phyloP scores from a whole-genome alignment of 352 stramenopile genomes.

The Thalassiosira oceanica region DNA sequence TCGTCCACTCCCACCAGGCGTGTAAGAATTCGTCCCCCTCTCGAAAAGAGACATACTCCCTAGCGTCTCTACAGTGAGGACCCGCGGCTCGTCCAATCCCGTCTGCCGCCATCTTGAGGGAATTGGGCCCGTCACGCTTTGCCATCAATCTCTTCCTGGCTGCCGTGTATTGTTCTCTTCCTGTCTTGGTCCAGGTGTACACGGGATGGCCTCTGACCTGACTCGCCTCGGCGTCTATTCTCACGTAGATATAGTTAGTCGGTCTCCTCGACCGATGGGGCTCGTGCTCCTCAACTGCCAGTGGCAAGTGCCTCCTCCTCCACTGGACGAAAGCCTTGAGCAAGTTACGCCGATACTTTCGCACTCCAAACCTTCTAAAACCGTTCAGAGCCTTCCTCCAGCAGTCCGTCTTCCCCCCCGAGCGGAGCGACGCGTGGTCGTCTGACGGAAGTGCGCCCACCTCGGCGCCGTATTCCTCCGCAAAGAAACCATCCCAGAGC shows the following conservation, averaged over 20 bases:
- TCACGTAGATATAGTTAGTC: not conserved
- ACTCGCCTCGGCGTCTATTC: not conserved
- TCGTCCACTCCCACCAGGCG: slow-evolving; percentile 12
- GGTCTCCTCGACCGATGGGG: not conserved
- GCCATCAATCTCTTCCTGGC: not conserved
- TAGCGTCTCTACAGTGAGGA: no score
- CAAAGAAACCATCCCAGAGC: not conserved
- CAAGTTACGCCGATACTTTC: not conserved
- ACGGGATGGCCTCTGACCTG: not conserved
- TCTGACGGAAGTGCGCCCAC: not conserved
- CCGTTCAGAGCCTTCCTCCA: not conserved
- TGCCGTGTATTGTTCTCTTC: not conserved
- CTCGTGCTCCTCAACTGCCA: no score
- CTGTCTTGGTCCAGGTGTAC: not conserved
- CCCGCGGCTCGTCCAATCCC: not conserved
- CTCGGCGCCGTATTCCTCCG: not conserved
- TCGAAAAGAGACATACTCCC: no score
- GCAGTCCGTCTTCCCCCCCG: not conserved
- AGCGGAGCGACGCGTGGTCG: not conserved
- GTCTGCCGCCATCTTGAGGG: not conserved
- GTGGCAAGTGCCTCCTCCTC: not conserved
- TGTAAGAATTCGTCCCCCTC: no score
- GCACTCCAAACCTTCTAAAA: not conserved
- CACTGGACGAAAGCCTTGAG: not conserved
- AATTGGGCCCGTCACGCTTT: not conserved